Base-by-base conservation (phyloP, 2,329 filamentous ascomycete species). In the Cryphonectria naterciae region DNA sequence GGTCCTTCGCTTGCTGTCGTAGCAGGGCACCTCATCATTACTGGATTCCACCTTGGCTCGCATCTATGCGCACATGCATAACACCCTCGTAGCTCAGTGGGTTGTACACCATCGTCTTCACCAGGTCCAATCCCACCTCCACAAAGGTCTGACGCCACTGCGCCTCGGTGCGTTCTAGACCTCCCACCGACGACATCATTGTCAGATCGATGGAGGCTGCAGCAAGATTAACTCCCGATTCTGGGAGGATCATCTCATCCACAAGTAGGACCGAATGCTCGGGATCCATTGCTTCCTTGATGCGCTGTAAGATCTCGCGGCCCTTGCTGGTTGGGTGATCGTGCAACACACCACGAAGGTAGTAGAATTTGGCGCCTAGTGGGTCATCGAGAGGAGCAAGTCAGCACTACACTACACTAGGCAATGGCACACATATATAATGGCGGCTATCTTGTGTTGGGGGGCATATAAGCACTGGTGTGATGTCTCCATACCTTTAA, bases 101-200 rank as follows among this genome's bases (percentile, higher is more conserved):
- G 17, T 52, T 54, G 35, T 66, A 66, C 1, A 22, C 19, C 5
- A 54, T 54, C 2, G 28, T 39, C n/a, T 25, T 32, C 25, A 52
- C 28, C 7, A 66, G 64, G 25, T 54, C 10, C 43, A 66, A 32
- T 8, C 64, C 64, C 37, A 54, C 43, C 4, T 19, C 28, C 4
- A n/a, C 28, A 2, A 54, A 11, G 15, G 65, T 25, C 0, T 49
- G 54, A 2, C 67, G 63, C 73, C 73, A 76, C 60, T 76, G 68
- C 35, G 61, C 67, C 54, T 75, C 75, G 5, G 74, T 70, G 5
- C 75, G 67, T 64, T 76, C 75, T 22, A 68, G 60, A 25, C 70
- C 56, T 13, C 74, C 70, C 65, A 75, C 74, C 4, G 74, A 61
- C 4, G 68, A 66, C 62, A 76, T 66, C 74, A 76, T 74, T 4